These are phyloP conservation scores for Xerophyta viscosa DNA, from an alignment of 106 monocot species.

Conservation along the genomic window DNA sequence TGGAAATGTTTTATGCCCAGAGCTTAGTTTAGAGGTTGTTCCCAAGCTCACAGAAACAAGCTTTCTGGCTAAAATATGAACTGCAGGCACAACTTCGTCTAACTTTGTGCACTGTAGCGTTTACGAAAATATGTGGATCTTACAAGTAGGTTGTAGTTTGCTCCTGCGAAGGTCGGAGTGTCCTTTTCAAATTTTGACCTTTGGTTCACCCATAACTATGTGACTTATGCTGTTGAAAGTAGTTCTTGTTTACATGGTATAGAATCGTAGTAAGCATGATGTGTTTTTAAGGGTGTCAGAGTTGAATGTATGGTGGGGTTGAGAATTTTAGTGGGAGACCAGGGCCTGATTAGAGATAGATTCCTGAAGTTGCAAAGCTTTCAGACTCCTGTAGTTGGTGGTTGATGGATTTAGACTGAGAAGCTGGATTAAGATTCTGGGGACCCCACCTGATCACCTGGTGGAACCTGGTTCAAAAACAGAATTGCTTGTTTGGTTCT, in stretches of 20 bases:
- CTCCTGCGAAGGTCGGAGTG: too few relatives aligned
- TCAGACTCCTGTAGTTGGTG: background rate
- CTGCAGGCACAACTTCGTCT: too few relatives aligned
- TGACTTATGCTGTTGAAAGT: too few relatives aligned
- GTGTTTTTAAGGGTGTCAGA: background rate
- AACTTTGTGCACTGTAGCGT: too few relatives aligned
- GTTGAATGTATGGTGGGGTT: slow-evolving; percentile 3
- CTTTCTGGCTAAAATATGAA: too few relatives aligned
- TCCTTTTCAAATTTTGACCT: too few relatives aligned
- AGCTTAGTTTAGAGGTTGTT: too few relatives aligned
- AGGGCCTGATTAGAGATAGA: background rate
- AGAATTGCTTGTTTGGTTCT: background rate
- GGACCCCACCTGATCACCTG: background rate
- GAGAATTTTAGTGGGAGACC: slow-evolving; percentile 1
- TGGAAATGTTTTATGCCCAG: background rate
- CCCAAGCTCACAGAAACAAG: too few relatives aligned
- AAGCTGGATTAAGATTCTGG: background rate
- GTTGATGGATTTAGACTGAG: background rate
- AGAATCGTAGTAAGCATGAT: background rate
- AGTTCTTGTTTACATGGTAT: too few relatives aligned
- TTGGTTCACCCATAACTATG: too few relatives aligned
- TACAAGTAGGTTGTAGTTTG: too few relatives aligned
- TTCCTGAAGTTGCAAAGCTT: background rate
- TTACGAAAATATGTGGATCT: too few relatives aligned
- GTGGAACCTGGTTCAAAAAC: background rate